phyloP scores from a whole-genome alignment of 2,329 filamentous ascomycete species.

The Venturia carpophila region DNA sequence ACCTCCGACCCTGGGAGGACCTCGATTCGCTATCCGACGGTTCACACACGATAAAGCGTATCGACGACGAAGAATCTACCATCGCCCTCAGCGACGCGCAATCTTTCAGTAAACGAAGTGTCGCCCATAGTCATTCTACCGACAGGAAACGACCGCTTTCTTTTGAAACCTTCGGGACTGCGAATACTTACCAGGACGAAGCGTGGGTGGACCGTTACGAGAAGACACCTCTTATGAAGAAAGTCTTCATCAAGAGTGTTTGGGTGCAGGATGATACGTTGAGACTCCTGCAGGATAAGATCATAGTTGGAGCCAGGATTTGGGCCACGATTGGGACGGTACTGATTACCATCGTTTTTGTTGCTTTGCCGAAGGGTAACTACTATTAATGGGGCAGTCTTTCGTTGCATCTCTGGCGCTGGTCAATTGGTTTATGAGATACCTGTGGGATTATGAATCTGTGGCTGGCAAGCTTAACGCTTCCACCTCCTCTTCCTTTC shows the following conservation, averaged over 20 bases:
- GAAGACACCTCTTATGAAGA: slow-evolving; percentile 24
- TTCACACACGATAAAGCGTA: background rate
- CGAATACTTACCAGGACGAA: slow-evolving; percentile 30
- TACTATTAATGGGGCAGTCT: background rate
- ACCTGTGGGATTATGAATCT: background rate
- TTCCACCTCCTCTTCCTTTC: background rate
- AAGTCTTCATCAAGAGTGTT: slow-evolving; percentile 28
- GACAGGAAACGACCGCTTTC: slow-evolving; percentile 19
- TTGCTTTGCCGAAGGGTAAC: slow-evolving; percentile 21
- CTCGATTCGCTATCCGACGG: slow-evolving; percentile 4
- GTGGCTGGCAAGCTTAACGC: background rate
- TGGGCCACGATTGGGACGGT: slow-evolving; percentile 30
- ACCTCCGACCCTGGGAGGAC: slow-evolving; percentile 37
- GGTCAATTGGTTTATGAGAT: background rate
- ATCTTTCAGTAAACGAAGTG: background rate
- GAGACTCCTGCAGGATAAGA: slow-evolving; percentile 30
- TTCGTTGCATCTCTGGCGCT: background rate
- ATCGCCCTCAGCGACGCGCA: slow-evolving; percentile 7
- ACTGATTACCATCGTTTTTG: slow-evolving; percentile 26
- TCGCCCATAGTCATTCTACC: background rate
- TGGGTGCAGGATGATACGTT: slow-evolving; percentile 29
- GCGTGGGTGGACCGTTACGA: slow-evolving; percentile 28
- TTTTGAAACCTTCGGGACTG: slow-evolving; percentile 30
- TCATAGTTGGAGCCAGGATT: slow-evolving; percentile 30
- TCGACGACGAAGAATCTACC: slow-evolving; percentile 20